Percentiles rank a stretch among this genome's conserved stretches.
Evolutionary conservation across 169 alveolate genomes (phyloP).

Genomic region (Sarcocystis neurona): DNA sequence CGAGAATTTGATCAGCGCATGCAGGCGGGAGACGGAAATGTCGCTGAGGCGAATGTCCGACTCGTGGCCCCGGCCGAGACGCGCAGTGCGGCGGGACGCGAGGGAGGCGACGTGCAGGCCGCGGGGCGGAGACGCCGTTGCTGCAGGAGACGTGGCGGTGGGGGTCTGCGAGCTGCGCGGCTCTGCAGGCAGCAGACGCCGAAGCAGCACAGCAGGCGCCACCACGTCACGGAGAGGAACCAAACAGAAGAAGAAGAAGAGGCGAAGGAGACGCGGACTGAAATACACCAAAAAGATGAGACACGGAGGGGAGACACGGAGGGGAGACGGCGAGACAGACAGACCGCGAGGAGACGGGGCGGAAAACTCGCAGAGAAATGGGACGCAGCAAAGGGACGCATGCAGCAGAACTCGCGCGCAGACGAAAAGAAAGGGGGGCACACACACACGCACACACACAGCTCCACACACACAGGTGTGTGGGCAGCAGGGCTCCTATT

Average conservation of each 20-base stretch:
- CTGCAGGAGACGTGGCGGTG: constrained; percentile 20
- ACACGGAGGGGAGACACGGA: not conserved
- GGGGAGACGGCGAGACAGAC: not conserved
- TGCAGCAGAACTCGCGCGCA: too few species aligned
- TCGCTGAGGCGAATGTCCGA: constrained; percentile 92
- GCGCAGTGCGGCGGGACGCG: constrained; percentile 70
- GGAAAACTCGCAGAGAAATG: too few species aligned
- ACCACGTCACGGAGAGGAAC: too few species aligned
- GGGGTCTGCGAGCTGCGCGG: constrained; percentile 50
- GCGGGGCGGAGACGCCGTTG: constrained; percentile 64
- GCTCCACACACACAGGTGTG: too few species aligned
- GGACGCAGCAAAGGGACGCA: too few species aligned
- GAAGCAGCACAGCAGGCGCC: too few species aligned
- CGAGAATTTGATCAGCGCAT: constrained; percentile 84
- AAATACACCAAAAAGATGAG: not conserved
- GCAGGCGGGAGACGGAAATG: constrained; percentile 93
- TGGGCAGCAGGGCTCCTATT: too few species aligned
- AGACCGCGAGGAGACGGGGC: too few species aligned
- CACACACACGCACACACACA: too few species aligned
- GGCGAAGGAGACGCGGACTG: not conserved
- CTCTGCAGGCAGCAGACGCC: constrained; percentile 1
- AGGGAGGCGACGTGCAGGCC: constrained; percentile 83
- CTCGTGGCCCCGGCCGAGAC: constrained; percentile 93
- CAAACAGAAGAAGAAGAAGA: not conserved
- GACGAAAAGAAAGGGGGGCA: too few species aligned